Conservation (phyloP, 306 rosid genomes). For the Nissolia schottii region DNA sequence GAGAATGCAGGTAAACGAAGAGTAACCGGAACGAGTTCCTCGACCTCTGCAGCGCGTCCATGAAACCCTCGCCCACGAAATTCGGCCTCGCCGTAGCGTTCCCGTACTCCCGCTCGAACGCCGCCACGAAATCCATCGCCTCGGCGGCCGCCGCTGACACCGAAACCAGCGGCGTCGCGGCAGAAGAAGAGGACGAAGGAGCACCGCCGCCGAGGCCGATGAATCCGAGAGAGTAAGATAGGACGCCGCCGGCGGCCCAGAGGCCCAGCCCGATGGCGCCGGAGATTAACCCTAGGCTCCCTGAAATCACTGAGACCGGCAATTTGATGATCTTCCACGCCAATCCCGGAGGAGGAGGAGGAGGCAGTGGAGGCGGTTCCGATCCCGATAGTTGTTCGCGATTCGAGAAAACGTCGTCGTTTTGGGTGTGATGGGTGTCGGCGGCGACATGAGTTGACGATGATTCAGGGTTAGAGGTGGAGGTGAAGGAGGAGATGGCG, state of each 20-base stretch:
- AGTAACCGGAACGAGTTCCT: conserved; percentile 65
- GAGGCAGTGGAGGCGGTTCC: conserved; percentile 4
- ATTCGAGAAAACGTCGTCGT: background rate
- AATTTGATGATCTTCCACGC: conserved; percentile 77
- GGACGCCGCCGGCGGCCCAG: conserved; percentile 95
- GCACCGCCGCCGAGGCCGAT: conserved; percentile 63
- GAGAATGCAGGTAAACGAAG: conserved; percentile 92
- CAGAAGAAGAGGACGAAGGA: conserved; percentile 8
- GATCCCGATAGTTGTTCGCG: background rate
- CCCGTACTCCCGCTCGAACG: conserved; percentile 77
- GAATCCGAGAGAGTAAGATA: conserved; percentile 78
- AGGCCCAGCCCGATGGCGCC: conserved; percentile 83
- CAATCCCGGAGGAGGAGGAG: conserved; percentile 55
- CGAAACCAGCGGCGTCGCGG: conserved; percentile 55
- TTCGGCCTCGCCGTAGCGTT: conserved; percentile 35
- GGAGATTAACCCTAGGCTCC: conserved; percentile 71
- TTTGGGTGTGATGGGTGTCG: background rate
- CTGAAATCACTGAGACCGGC: conserved; percentile 82
- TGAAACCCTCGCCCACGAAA: conserved; percentile 79
- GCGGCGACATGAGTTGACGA: background rate
- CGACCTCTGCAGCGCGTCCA: conserved; percentile 90
- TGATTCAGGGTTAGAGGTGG: background rate
- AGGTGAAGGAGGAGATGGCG: conserved; percentile 79
- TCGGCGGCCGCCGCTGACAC: conserved; percentile 61
- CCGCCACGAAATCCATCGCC: conserved; percentile 61